Evolutionary conservation across 176 grass and related monocot genomes (phyloP), one percentile per base, ranked within the genome.

Genomic region (Triticum urartu): DNA sequence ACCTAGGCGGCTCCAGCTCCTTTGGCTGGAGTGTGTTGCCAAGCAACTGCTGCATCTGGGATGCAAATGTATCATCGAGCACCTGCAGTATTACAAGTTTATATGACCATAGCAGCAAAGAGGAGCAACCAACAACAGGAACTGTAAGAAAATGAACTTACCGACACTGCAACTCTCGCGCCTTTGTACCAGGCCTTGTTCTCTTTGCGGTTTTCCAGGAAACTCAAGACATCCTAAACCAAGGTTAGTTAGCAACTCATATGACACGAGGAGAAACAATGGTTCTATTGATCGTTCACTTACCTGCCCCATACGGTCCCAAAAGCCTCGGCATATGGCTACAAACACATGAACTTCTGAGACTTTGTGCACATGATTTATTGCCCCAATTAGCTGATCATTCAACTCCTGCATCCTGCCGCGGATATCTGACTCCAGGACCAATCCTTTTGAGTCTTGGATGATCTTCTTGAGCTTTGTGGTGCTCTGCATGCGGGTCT

Each of bases 401-500:
- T 92, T 99, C 64, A 99, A 86, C 3, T 87, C 83, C 64, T 99
- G 94, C 94, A 99, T 96, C 89, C 94, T 95, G 83, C 77, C 88
- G 25, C 91, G 91, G 75, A 99, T 96, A 92, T 96, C 97, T 66
- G 97, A 93, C 43, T 99, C 97, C 75, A 99, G 92, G 35, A 90
- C 90, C 72, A 91, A 52, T 12, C 93, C 94, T 80, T 99, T 99
- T 28, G 94, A 99, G 83, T 95, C 94, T 80, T 91, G 88, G 80
- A 99, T 99, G 30, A 99, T 90, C 85, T 94, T 99, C 91, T 99
- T 99, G 36, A 99, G 87, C 63, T 99, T 99, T 52, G 97, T 99
- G 34, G 88, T 88, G 84, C 78, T 91, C 86, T 96, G 94, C 76
- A 90, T 88, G 69, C 79, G 88, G 6, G 97, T 99, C 97, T 99